Percentiles rank a stretch among this genome's conserved stretches.
Conservation (phyloP, 768 basidiomycete species). For the Gymnopilus junonius region DNA sequence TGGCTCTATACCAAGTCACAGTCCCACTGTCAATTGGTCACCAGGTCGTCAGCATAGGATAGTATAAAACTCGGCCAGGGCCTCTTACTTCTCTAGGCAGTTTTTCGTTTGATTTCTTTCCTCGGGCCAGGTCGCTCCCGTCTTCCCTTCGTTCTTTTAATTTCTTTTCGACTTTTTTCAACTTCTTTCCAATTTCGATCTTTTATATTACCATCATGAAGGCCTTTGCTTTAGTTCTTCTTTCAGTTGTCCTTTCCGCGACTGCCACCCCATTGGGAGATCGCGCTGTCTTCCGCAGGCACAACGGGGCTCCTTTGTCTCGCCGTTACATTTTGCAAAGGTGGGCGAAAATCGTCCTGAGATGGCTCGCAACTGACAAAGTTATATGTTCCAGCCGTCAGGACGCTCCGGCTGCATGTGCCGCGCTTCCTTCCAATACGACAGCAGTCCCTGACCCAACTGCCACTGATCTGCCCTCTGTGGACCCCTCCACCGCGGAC, state of each 20-base stretch:
- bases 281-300: conserved; percentile 37
- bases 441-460: conserved; percentile 20
- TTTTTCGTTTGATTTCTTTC: conserved; percentile 26
- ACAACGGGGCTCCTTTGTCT: conserved; percentile 31
- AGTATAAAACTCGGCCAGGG: conserved; percentile 21
- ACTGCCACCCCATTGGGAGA: conserved; percentile 37
- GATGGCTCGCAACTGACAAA: background rate
- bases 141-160: conserved; percentile 32
- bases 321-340: conserved; percentile 38
- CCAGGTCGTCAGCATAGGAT: background rate
- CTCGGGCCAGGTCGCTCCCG: conserved; percentile 40
- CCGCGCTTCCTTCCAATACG: conserved; percentile 22
- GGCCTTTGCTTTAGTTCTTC: conserved; percentile 30
- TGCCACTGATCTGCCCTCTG: conserved; percentile 20
- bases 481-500: conserved; percentile 26
- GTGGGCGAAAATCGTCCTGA: conserved; percentile 15
- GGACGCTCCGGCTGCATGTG: conserved; percentile 38
- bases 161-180: conserved; percentile 14
- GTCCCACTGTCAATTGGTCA: conserved; percentile 17
- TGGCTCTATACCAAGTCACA: conserved; percentile 8
- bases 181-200: conserved; percentile 12
- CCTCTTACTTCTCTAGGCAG: conserved; percentile 18
- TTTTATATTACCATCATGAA: conserved; percentile 31
- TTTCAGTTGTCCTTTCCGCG: conserved; percentile 32
- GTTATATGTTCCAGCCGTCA: conserved; percentile 27